Evolutionary conservation across 495 filamentous ascomycete species (phyloP).

Genomic region (Beverwykella pulmonaria): DNA sequence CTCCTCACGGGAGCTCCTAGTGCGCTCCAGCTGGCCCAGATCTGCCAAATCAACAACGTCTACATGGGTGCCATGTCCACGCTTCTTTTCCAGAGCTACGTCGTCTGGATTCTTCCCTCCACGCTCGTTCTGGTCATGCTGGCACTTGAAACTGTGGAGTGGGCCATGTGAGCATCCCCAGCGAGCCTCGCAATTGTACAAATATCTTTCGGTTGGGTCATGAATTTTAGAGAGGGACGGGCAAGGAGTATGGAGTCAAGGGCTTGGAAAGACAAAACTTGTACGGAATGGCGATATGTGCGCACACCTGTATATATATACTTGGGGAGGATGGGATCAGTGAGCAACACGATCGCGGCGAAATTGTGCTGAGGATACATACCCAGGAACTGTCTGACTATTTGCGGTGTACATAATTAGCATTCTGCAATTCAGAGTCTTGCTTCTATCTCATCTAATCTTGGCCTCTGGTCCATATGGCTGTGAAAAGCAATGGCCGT

Average conservation of each 20-base stretch:
- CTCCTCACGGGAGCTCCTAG: slow-evolving; percentile 92
- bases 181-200: slow-evolving; percentile 9
- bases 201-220: slow-evolving; percentile 5
- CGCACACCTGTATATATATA: neutral
- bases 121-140: slow-evolving; percentile 88
- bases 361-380: neutral
- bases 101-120: slow-evolving; percentile 94
- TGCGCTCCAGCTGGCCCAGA: slow-evolving; percentile 93
- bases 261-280: neutral
- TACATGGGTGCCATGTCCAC: slow-evolving; percentile 92
- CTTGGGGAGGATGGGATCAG: too few relatives aligned
- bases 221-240: neutral
- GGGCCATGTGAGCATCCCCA: slow-evolving; percentile 55
- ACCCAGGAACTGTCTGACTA: neutral
- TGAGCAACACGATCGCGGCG: neutral
- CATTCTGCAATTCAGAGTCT: neutral
- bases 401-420: neutral
- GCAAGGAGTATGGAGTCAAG: slow-evolving; percentile 14
- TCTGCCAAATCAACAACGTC: slow-evolving; percentile 97
- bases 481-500: too few relatives aligned
- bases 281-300: neutral
- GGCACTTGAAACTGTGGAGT: slow-evolving; percentile 90
- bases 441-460: neutral
- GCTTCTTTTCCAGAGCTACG: slow-evolving; percentile 95
- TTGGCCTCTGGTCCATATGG: too few relatives aligned